Percentiles rank a stretch among this genome's conserved stretches.
These are phyloP conservation scores for Vachellia collinsii DNA, from an alignment of 306 rosid species.

Conservation along the genomic window DNA sequence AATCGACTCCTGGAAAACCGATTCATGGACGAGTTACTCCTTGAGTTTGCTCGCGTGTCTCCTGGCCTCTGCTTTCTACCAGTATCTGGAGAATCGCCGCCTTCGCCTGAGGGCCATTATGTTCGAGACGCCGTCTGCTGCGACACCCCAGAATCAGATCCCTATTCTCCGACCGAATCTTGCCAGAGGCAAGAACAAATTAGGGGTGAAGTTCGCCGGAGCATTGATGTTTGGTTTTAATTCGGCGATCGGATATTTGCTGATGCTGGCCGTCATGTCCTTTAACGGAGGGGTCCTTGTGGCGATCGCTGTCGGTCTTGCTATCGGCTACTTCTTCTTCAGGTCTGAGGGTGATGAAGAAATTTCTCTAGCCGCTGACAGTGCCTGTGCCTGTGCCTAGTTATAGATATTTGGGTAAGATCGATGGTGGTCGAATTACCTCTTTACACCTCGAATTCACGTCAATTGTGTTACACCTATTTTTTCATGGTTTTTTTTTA, in stretches of 20 bases:
- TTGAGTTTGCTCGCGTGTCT: constrained; percentile 71
- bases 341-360: constrained; percentile 63
- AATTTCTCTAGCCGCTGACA: constrained; percentile 50
- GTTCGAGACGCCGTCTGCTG: constrained; percentile 19
- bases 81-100: constrained; percentile 73
- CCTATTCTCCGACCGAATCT: constrained; percentile 55
- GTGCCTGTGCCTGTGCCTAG: constrained; percentile 88
- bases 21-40: constrained; percentile 63
- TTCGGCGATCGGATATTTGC: constrained; percentile 82
- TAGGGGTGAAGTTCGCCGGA: constrained; percentile 53
- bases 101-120: constrained; percentile 59
- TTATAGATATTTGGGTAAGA: not conserved
- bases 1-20: constrained; percentile 74
- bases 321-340: constrained; percentile 68
- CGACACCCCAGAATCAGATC: constrained; percentile 51
- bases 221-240: constrained; percentile 71
- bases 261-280: constrained; percentile 93
- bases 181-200: constrained; percentile 32
- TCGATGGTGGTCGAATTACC: not conserved
- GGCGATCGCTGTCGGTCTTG: constrained; percentile 74
- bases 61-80: constrained; percentile 70
- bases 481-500: too few relatives aligned
- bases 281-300: constrained; percentile 87
- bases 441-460: not conserved
- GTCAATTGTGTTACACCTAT: not conserved